Percentiles rank a stretch among this genome's conserved stretches.
Evolutionary conservation across 306 rosid genomes (phyloP).

Genomic region (Fagus crenata): DNA sequence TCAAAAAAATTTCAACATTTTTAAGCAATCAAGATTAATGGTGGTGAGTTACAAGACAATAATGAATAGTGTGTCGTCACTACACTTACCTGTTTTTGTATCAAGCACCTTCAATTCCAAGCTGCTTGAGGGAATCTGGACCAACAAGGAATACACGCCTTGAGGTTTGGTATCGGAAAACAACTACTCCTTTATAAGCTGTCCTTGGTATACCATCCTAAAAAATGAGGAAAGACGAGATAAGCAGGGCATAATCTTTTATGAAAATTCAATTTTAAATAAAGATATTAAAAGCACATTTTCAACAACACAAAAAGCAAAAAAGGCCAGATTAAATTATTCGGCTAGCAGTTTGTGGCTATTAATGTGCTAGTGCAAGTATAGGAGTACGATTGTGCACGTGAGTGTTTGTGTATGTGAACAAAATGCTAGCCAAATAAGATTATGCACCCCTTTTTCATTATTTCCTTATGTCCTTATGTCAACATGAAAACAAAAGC

Average conservation of each 20-base stretch:
- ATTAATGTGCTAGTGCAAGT: not conserved
- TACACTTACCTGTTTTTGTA: conserved; percentile 36
- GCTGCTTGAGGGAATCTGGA: conserved; percentile 66
- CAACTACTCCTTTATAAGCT: conserved; percentile 87
- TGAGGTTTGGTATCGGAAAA: conserved; percentile 66
- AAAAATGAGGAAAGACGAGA: conserved; percentile 27
- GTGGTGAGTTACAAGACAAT: not conserved
- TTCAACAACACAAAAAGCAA: not conserved
- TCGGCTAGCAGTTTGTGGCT: not conserved
- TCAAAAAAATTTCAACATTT: not conserved
- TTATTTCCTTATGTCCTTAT: not conserved
- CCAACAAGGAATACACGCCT: conserved; percentile 73
- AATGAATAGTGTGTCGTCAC: not conserved
- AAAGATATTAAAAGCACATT: conserved; percentile 9
- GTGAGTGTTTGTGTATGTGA: too few relatives aligned
- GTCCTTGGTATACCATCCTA: conserved; percentile 97
- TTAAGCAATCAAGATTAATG: not conserved
- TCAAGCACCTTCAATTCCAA: conserved; percentile 57
- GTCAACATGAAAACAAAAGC: not conserved
- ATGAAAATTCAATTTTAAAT: conserved; percentile 3
- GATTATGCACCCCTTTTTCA: not conserved
- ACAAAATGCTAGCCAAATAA: not conserved
- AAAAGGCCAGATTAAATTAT: not conserved
- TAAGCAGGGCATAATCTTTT: too few relatives aligned
- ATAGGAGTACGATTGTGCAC: not conserved